A percentile compares a stretch with the other conserved stretches of the same genome.
Conservation (phyloP, 116 monocot species). For the Dioscorea cayenensis region DNA sequence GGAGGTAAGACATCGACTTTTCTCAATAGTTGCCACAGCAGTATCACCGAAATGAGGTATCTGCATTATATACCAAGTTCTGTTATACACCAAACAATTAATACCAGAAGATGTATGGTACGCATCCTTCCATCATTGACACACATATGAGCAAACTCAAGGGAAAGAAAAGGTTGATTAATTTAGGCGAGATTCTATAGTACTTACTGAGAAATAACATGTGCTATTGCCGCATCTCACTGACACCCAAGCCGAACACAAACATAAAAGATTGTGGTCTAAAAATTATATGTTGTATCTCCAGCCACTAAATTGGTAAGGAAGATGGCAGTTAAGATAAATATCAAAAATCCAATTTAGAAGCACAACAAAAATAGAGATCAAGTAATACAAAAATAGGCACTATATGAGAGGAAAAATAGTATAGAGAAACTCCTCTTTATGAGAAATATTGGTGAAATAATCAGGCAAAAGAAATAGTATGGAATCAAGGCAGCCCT, state of each 20-base stretch:
- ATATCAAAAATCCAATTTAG: neutral
- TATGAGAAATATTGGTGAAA: neutral
- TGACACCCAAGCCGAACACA: constrained; percentile 32
- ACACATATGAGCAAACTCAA: neutral
- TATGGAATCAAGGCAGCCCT: too few species aligned
- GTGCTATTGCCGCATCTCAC: constrained; percentile 67
- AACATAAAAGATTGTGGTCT: constrained; percentile 62
- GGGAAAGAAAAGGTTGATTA: neutral
- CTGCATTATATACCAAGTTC: constrained; percentile 25
- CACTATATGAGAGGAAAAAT: neutral
- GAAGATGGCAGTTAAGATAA: neutral
- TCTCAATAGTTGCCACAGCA: constrained; percentile 51
- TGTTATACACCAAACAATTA: neutral
- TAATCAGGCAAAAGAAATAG: too few species aligned
- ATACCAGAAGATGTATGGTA: neutral
- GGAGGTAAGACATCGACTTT: constrained; percentile 66
- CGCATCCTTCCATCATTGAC: too few species aligned
- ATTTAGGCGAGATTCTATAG: neutral
- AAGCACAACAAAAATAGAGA: neutral
- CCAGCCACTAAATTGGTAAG: constrained; percentile 31
- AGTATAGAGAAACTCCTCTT: neutral
- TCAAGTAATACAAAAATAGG: neutral
- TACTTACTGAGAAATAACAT: constrained; percentile 74
- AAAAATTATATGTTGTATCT: constrained; percentile 40
- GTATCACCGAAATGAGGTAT: constrained; percentile 77